Conservation (phyloP, 169 alveolate genomes). For the Plasmodium gaboni region DNA sequence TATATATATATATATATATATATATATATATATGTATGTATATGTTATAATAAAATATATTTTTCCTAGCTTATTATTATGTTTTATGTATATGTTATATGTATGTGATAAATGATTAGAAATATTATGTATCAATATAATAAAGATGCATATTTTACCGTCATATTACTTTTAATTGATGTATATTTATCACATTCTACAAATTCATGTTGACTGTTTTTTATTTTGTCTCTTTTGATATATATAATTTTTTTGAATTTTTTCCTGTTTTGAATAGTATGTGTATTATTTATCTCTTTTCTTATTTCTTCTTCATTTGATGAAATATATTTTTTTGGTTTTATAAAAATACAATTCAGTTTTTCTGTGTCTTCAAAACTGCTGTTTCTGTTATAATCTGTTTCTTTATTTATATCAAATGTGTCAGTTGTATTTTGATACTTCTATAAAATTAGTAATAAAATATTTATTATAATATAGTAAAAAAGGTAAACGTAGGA, state of each 20-base stretch:
- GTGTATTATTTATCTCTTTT: slow-evolving; percentile 42
- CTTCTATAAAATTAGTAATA: slow-evolving; percentile 16
- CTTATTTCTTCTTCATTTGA: slow-evolving; percentile 43
- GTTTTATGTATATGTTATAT: too few species aligned
- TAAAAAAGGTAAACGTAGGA: not conserved
- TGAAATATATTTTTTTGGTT: slow-evolving; percentile 42
- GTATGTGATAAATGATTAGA: too few species aligned
- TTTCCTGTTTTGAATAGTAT: slow-evolving; percentile 39
- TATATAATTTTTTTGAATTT: slow-evolving; percentile 57
- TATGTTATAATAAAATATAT: too few species aligned
- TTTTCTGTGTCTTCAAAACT: slow-evolving; percentile 8
- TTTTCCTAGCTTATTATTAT: too few species aligned
- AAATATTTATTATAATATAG: not conserved
- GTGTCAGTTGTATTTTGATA: slow-evolving; percentile 7
- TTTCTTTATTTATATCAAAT: slow-evolving; percentile 2
- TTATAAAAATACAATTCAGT: slow-evolving; percentile 55
- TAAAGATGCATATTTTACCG: not conserved
- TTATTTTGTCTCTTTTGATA: slow-evolving; percentile 26
- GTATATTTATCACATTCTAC: slow-evolving; percentile 13
- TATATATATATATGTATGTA: not conserved
- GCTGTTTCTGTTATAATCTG: not conserved
- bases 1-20: not conserved
- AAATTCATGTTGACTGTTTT: slow-evolving; percentile 7
- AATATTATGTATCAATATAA: too few species aligned
- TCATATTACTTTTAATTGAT: slow-evolving; percentile 11